A percentile compares a stretch with the other conserved stretches of the same genome.
Evolutionary conservation across 768 basidiomycete genomes (phyloP).

Genomic region (Clitopilus passeckerianus): DNA sequence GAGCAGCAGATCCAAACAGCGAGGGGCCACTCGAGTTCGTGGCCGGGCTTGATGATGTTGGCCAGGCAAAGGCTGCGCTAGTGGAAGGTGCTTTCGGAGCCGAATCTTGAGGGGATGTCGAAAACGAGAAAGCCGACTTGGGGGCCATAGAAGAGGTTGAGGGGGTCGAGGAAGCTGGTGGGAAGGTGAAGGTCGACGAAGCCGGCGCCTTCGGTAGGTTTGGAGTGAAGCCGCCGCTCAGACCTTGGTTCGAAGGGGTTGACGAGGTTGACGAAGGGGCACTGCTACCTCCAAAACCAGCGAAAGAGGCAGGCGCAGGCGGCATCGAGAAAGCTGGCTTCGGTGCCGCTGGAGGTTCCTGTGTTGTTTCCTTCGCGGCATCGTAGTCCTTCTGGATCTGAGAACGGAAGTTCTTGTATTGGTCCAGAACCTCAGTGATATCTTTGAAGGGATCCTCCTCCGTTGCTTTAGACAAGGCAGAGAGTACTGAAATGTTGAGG

Average conservation of each 20-base stretch:
- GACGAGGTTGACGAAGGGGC: background rate
- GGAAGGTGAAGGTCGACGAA: constrained; percentile 1
- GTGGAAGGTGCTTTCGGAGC: too few species aligned
- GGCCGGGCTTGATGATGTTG: too few species aligned
- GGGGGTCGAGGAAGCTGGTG: constrained; percentile 1
- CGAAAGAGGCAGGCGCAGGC: constrained; percentile 23
- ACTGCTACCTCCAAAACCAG: constrained; percentile 19
- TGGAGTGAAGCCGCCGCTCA: background rate
- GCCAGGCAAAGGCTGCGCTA: too few species aligned
- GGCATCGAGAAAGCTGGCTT: constrained; percentile 20
- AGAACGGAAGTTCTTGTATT: constrained; percentile 53
- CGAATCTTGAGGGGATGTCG: background rate
- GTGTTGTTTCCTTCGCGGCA: constrained; percentile 12
- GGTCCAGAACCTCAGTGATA: constrained; percentile 46
- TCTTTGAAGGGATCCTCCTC: constrained; percentile 72
- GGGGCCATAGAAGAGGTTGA: background rate
- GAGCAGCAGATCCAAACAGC: constrained; percentile 2
- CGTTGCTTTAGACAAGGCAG: constrained; percentile 52
- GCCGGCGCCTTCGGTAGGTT: background rate
- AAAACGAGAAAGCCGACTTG: constrained; percentile 7
- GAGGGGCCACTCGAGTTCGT: background rate
- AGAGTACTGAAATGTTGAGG: constrained; percentile 62
- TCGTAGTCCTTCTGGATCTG: constrained; percentile 56
- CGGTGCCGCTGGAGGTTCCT: constrained; percentile 6
- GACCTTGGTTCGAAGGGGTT: background rate